phyloP scores from a whole-genome alignment of 768 basidiomycete species.

The Phallus indusiatus region DNA sequence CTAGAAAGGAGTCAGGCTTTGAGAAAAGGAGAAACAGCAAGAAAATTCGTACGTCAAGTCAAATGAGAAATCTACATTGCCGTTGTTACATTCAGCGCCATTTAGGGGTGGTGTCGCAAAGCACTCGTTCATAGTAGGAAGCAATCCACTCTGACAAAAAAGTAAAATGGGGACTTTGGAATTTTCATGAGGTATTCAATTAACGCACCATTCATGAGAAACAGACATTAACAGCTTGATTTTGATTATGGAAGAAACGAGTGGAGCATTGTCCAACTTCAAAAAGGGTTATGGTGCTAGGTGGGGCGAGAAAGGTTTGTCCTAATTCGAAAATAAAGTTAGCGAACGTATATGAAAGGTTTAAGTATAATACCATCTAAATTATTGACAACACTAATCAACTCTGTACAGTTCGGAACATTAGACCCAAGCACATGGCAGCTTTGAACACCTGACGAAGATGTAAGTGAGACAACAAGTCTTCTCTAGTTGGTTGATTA shows the following conservation, averaged over 20 bases:
- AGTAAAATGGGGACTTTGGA: not conserved
- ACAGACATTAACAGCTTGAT: not conserved
- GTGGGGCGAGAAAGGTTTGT: not conserved
- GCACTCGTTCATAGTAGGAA: not conserved
- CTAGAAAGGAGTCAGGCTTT: not conserved
- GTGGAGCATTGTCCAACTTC: not conserved
- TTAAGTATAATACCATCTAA: not conserved
- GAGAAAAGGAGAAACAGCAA: not conserved
- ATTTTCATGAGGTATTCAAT: not conserved
- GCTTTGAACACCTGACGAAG: not conserved
- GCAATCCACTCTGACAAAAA: not conserved
- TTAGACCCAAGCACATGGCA: not conserved
- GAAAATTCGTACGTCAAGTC: not conserved
- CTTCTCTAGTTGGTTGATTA: not conserved
- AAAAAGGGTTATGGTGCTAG: not conserved
- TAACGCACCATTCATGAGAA: not conserved
- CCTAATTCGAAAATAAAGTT: not conserved
- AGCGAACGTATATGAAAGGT: not conserved
- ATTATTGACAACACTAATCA: not conserved
- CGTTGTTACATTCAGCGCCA: not conserved
- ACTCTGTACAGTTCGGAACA: not conserved
- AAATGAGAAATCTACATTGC: not conserved
- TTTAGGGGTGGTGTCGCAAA: not conserved
- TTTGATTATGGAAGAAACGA: not conserved
- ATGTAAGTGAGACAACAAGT: not conserved